These are phyloP conservation scores for Xylariaceae sp. DNA, from an alignment of 2,329 filamentous ascomycete genomes.

Conservation along the genomic window DNA sequence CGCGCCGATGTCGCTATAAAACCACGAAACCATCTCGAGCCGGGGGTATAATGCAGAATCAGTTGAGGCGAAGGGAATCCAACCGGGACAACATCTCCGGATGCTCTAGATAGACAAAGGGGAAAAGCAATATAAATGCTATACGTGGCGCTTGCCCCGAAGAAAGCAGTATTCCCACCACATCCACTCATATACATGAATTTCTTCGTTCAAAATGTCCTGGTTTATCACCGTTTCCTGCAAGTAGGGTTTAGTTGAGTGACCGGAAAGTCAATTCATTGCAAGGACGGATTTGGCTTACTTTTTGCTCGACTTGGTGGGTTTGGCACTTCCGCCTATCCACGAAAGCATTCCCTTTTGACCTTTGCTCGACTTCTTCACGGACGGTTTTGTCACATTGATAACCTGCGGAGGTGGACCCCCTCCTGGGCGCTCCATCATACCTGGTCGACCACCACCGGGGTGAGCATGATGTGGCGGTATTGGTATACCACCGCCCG, in stretches of 20 bases:
- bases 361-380: slow-evolving; percentile 27
- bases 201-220: background rate
- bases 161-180: background rate
- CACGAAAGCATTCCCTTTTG: slow-evolving; percentile 31
- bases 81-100: slow-evolving; percentile 18
- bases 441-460: background rate
- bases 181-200: slow-evolving; percentile 1
- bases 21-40: slow-evolving; percentile 23
- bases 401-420: slow-evolving; percentile 19
- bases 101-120: slow-evolving; percentile 12
- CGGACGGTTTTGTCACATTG: slow-evolving; percentile 20
- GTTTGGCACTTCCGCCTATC: slow-evolving; percentile 27
- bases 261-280: background rate
- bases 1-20: slow-evolving; percentile 24
- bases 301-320: slow-evolving; percentile 30
- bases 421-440: background rate
- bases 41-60: slow-evolving; percentile 32
- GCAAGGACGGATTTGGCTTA: slow-evolving; percentile 16
- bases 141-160: background rate
- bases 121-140: slow-evolving; percentile 10
- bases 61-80: slow-evolving; percentile 18
- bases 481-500: slow-evolving; percentile 5
- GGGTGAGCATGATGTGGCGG: slow-evolving; percentile 4
- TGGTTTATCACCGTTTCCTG: background rate
- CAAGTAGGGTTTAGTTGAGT: background rate